Base-by-base conservation (phyloP, 306 rosid genomes). In the Vachellia pachyceras region DNA sequence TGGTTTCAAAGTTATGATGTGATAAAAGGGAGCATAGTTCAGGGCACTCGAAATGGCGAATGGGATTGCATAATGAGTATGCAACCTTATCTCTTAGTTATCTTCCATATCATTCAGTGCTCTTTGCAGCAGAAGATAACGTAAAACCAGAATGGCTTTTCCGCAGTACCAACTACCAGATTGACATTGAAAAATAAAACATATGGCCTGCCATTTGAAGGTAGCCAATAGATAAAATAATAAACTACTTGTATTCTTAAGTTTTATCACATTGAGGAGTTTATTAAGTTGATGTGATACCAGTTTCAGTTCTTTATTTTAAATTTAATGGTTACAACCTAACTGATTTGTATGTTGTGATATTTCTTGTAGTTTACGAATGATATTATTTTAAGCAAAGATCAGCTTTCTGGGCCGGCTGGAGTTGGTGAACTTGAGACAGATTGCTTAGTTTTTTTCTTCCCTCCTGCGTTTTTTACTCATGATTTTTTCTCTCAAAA, bases 1-100 rank as follows among this genome's bases (percentile, higher is more conserved):
- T 68, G 65, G 29, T 78, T 71, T 77, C 57, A 23, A 61, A 73
- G 80, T 63, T 69, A 55, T 77, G 44, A 84, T 73, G 40, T 68
- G 78, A 69, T 68, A 60, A 29, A 55, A 68, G 29, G 73, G 35
- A 14, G 72, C 8, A 50, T 13, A 29, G 18, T 46, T 41, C 52
- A 58, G 67, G 77, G 63, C 5, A 42, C 18, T 69, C 33, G 18
- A 25, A n/a, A 20, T 22, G 73, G 10, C 5, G 47, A 40, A 11
- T 41, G 52, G 18, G 13, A 39, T 67, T 36, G 44, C 44, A 73
- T 47, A 64, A 77, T 25, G 17, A 23, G n/a, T n/a, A 77, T 25
- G 77, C 61, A 73, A n/a, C 80, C 36, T 60, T 84, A 75, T 73
- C 82, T 68, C 60, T 72, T 29, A 29, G 49, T 33, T 29, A 67